A percentile compares a stretch with the other conserved stretches of the same genome.
Evolutionary conservation across 225 moss, liverwort and hornwort species (phyloP).

Genomic region (Lunularia cruciata): DNA sequence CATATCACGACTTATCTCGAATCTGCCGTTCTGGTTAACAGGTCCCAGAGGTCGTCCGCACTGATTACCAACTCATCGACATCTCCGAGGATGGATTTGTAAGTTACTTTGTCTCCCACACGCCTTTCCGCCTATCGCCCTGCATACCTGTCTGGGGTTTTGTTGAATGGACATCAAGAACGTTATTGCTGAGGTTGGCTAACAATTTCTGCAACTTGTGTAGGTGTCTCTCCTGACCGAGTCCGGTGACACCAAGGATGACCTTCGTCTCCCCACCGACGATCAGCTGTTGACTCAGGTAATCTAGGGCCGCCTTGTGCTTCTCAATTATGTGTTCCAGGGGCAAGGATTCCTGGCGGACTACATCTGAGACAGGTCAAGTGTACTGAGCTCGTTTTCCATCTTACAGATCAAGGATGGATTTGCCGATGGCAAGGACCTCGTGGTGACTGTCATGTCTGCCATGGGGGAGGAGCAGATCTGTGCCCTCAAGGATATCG

Average conservation of each 20-base stretch:
- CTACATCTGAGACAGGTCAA: too few relatives aligned
- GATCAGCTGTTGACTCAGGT: constrained; percentile 71
- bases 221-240: constrained; percentile 95
- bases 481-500: constrained; percentile 85
- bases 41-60: constrained; percentile 94
- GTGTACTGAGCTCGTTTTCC: background rate
- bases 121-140: too few relatives aligned
- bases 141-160: background rate
- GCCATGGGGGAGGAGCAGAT: constrained; percentile 99
- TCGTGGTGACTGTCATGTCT: constrained; percentile 92
- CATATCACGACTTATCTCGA: too few relatives aligned
- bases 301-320: too few relatives aligned
- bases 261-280: constrained; percentile 87
- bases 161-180: background rate
- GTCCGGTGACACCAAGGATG: constrained; percentile 70
- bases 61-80: constrained; percentile 92
- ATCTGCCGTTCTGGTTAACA: too few relatives aligned
- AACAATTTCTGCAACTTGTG: too few relatives aligned
- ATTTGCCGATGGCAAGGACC: constrained; percentile 84
- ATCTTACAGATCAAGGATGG: constrained; percentile 74
- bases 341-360: too few relatives aligned
- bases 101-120: too few relatives aligned
- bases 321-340: background rate
- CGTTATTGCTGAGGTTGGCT: background rate
- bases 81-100: constrained; percentile 97